A percentile compares a stretch with the other conserved stretches of the same genome.
Conservation (phyloP, 1,284 basidiomycete species). For the Trametes polyzona region DNA sequence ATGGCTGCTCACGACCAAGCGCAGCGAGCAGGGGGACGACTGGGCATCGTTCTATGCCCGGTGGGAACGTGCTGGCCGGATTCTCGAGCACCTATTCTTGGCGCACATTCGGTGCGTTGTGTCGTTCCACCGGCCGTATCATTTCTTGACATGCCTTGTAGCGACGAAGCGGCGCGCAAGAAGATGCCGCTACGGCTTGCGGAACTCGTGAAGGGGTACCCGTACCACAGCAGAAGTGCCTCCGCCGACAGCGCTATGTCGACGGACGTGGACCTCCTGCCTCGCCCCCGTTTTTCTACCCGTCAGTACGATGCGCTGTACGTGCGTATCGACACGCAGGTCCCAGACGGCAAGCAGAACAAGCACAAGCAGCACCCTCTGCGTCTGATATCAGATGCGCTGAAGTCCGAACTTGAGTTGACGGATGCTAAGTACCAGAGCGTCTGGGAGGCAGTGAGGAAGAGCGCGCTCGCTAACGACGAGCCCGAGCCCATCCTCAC, state of each 20-base stretch:
- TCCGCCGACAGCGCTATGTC: conserved; percentile 32
- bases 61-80: conserved; percentile 72
- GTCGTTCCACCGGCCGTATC: no score
- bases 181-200: conserved; percentile 68
- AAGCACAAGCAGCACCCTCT: conserved; percentile 57
- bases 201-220: conserved; percentile 71
- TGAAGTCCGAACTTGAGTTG: conserved; percentile 47
- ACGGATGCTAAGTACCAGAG: conserved; percentile 42
- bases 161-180: conserved; percentile 59
- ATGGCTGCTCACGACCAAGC: conserved; percentile 62
- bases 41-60: conserved; percentile 67
- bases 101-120: conserved; percentile 61
- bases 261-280: conserved; percentile 49
- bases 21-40: conserved; percentile 52
- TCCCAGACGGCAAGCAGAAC: conserved; percentile 38
- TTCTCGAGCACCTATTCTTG: conserved; percentile 75
- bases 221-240: conserved; percentile 47
- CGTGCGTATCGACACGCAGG: conserved; percentile 61
- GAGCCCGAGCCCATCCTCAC: conserved; percentile 22
- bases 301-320: conserved; percentile 62
- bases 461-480: conserved; percentile 36
- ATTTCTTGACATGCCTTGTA: conserved; percentile 38
- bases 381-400: conserved; percentile 61
- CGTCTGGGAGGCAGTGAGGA: conserved; percentile 61
- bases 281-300: conserved; percentile 67